A percentile compares a stretch with the other conserved stretches of the same genome.
phyloP scores from a whole-genome alignment of 495 filamentous ascomycete species.

The Annulohypoxylon maeteangense region DNA sequence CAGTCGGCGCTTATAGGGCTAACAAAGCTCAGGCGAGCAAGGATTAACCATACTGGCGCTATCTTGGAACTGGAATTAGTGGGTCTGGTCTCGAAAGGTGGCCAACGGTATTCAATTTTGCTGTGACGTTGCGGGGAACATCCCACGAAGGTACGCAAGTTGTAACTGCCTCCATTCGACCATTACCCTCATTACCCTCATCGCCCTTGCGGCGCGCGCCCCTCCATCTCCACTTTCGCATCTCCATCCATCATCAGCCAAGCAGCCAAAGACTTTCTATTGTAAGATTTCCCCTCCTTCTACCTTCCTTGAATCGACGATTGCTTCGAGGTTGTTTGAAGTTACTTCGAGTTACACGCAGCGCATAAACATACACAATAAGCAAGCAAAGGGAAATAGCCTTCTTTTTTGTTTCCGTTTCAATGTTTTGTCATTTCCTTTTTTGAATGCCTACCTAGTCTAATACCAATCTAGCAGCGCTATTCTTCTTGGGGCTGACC shows the following conservation, averaged over 20 bases:
- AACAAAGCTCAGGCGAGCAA: background rate
- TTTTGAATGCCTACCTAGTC: background rate
- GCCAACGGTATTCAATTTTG: slow-evolving; percentile 32
- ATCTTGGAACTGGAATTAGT: slow-evolving; percentile 32
- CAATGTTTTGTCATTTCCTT: background rate
- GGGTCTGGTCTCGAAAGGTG: slow-evolving; percentile 27
- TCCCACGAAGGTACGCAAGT: slow-evolving; percentile 7
- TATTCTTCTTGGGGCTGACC: background rate
- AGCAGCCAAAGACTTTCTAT: background rate
- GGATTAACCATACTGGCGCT: slow-evolving; percentile 19
- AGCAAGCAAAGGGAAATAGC: background rate
- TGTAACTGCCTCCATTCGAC: background rate
- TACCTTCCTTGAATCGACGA: slow-evolving; percentile 12
- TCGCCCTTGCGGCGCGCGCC: slow-evolving; percentile 17
- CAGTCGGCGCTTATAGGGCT: slow-evolving; percentile 42
- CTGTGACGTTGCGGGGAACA: slow-evolving; percentile 23
- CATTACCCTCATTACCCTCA: background rate
- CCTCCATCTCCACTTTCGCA: slow-evolving; percentile 5
- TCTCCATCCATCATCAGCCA: background rate
- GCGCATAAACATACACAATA: slow-evolving; percentile 26
- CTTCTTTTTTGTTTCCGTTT: background rate
- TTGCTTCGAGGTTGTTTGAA: background rate
- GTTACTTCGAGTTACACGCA: slow-evolving; percentile 21
- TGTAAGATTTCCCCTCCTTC: slow-evolving; percentile 27
- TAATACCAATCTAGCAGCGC: background rate